A percentile compares a stretch with the other conserved stretches of the same genome.
phyloP scores from a whole-genome alignment of 139 green algal species.

The Picochlorum sp. region DNA sequence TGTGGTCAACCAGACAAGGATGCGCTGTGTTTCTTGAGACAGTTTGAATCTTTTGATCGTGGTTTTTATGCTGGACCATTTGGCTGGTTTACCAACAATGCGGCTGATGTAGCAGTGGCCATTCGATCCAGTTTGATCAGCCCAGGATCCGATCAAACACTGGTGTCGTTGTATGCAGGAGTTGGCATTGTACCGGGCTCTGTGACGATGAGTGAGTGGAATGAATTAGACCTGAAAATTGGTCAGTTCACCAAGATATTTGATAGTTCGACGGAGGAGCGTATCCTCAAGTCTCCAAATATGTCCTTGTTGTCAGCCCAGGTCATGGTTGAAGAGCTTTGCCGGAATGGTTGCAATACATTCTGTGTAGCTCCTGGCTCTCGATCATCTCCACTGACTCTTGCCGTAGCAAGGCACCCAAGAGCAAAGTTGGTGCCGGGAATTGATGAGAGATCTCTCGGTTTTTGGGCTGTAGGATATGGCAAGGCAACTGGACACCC shows the following conservation, averaged over 20 bases:
- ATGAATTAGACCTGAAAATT: constrained; percentile 88
- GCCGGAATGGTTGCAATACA: constrained; percentile 61
- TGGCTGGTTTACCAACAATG: constrained; percentile 75
- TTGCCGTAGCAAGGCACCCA: constrained; percentile 73
- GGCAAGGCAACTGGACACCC: constrained; percentile 35
- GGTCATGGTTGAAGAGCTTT: constrained; percentile 84
- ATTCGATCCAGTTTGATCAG: constrained; percentile 89
- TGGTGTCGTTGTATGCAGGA: constrained; percentile 78
- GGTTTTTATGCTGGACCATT: constrained; percentile 94
- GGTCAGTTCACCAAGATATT: constrained; percentile 37
- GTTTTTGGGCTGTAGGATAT: constrained; percentile 89
- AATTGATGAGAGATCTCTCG: constrained; percentile 96
- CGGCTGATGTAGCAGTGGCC: constrained; percentile 91
- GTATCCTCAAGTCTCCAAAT: constrained; percentile 50
- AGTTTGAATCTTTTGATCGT: constrained; percentile 84
- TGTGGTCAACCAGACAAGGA: constrained; percentile 59
- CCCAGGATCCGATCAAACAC: background rate
- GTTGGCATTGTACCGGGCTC: constrained; percentile 91
- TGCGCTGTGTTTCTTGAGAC: constrained; percentile 34
- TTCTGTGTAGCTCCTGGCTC: constrained; percentile 92
- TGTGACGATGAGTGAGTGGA: constrained; percentile 72
- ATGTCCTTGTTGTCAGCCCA: constrained; percentile 59
- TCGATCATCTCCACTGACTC: constrained; percentile 81
- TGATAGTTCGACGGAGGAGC: constrained; percentile 41
- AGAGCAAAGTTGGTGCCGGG: constrained; percentile 62